These are phyloP conservation scores for Chalciporus piperatus DNA, from an alignment of 768 basidiomycete genomes.

Conservation along the genomic window DNA sequence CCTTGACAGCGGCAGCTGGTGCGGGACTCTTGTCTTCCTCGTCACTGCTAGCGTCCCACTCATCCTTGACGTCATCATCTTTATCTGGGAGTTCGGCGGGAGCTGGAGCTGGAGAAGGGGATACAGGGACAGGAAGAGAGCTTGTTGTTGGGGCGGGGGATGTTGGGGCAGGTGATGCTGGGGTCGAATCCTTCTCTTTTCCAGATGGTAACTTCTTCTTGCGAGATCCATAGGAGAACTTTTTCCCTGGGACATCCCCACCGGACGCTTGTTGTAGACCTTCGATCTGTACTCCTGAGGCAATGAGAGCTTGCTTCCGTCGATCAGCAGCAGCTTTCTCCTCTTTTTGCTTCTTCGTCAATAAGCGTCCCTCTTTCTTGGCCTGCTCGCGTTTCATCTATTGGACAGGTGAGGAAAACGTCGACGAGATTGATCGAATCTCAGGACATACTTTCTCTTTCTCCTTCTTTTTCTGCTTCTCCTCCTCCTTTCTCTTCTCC, in stretches of 20 bases:
- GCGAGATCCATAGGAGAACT: conserved; percentile 77
- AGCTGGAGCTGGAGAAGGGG: conserved; percentile 25
- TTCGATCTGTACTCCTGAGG: conserved; percentile 86
- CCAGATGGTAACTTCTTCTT: conserved; percentile 67
- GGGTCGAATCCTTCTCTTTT: conserved; percentile 38
- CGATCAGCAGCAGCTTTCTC: conserved; percentile 89
- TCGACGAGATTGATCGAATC: background rate
- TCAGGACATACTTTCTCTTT: conserved; percentile 68
- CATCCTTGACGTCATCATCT: conserved; percentile 41
- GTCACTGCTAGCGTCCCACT: conserved; percentile 51
- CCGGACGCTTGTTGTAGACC: conserved; percentile 67
- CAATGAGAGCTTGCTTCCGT: conserved; percentile 85
- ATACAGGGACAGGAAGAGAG: conserved; percentile 23
- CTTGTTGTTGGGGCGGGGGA: conserved; percentile 44
- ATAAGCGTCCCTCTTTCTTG: conserved; percentile 89
- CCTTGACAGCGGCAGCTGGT: conserved; percentile 39
- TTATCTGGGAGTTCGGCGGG: conserved; percentile 26
- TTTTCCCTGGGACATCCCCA: conserved; percentile 49
- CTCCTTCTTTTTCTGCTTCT: conserved; percentile 80
- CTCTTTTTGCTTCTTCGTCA: conserved; percentile 98
- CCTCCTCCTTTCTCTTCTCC: conserved; percentile 72
- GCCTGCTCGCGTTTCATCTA: conserved; percentile 87
- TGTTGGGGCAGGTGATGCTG: conserved; percentile 48
- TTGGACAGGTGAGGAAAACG: background rate
- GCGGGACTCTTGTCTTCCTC: conserved; percentile 36